These are phyloP conservation scores for Penicillium sp. DNA, from an alignment of 2,329 filamentous ascomycete genomes.

Conservation along the genomic window DNA sequence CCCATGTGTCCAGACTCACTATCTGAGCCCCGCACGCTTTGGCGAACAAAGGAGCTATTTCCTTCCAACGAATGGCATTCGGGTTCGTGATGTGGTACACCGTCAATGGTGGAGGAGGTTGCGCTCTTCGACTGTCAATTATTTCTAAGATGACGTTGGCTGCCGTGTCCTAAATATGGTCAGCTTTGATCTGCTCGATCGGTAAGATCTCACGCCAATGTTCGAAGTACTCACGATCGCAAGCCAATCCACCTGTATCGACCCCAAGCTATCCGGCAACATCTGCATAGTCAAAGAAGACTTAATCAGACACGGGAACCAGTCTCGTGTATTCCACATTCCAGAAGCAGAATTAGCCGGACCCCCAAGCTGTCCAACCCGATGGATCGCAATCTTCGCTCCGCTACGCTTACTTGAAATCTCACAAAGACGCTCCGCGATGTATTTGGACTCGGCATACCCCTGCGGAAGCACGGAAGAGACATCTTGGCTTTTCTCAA, in stretches of 20 bases:
- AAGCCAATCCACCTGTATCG: not conserved
- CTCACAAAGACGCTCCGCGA: conserved; percentile 29
- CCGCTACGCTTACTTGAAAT: conserved; percentile 17
- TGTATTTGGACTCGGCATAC: conserved; percentile 30
- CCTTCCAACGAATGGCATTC: not conserved
- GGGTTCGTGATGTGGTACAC: not conserved
- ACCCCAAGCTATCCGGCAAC: conserved; percentile 7
- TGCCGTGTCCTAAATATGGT: not conserved
- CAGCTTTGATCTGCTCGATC: not conserved
- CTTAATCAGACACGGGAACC: conserved; percentile 14
- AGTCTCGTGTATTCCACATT: conserved; percentile 12
- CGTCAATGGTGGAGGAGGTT: not conserved
- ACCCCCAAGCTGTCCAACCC: conserved; percentile 35
- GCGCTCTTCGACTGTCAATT: not conserved
- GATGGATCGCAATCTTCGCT: conserved; percentile 14
- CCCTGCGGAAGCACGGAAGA: conserved; percentile 14
- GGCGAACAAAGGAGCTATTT: not conserved
- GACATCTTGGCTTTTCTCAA: not conserved
- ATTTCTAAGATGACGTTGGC: not conserved
- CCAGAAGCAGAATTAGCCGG: not conserved
- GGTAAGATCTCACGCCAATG: not conserved
- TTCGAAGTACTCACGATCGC: not conserved
- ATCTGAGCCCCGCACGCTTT: not conserved
- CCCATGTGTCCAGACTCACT: not conserved
- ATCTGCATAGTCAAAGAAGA: conserved; percentile 7